A percentile compares a stretch with the other conserved stretches of the same genome.
phyloP scores from a whole-genome alignment of 805 yeast species.

The Barnettozyma sp. region DNA sequence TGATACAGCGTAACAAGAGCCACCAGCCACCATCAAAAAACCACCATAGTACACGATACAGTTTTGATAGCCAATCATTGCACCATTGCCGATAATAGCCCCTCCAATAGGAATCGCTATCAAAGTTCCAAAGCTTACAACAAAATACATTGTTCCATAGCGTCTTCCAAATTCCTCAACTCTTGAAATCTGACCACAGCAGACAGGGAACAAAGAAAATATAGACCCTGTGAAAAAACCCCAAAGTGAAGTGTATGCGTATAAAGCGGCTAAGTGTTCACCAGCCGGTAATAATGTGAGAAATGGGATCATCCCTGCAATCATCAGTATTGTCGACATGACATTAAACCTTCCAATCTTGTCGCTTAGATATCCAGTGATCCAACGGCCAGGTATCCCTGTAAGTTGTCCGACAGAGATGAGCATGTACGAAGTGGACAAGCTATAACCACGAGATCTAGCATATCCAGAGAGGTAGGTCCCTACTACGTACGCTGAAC shows the following conservation, averaged over 20 bases:
- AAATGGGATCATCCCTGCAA: constrained; percentile 27
- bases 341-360: constrained; percentile 46
- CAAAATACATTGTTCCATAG: constrained; percentile 50
- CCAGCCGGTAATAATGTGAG: constrained; percentile 36
- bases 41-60: constrained; percentile 29
- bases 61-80: constrained; percentile 29
- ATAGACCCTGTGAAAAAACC: constrained; percentile 52
- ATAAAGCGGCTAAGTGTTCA: constrained; percentile 28
- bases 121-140: constrained; percentile 49
- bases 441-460: constrained; percentile 35
- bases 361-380: constrained; percentile 40
- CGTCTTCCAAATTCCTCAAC: constrained; percentile 47
- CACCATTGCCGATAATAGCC: constrained; percentile 37
- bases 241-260: constrained; percentile 39
- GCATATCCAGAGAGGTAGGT: constrained; percentile 49
- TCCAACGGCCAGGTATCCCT: constrained; percentile 38
- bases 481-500: constrained; percentile 36
- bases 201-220: constrained; percentile 48
- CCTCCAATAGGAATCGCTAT: constrained; percentile 45
- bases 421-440: constrained; percentile 36
- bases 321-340: constrained; percentile 31
- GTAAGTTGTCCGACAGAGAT: constrained; percentile 37
- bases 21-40: constrained; percentile 32
- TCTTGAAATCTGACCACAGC: constrained; percentile 51
- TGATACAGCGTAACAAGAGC: constrained; percentile 36